phyloP scores from a whole-genome alignment of 192 early-diverging fungal species.

The Rhizophagus prolifer region DNA sequence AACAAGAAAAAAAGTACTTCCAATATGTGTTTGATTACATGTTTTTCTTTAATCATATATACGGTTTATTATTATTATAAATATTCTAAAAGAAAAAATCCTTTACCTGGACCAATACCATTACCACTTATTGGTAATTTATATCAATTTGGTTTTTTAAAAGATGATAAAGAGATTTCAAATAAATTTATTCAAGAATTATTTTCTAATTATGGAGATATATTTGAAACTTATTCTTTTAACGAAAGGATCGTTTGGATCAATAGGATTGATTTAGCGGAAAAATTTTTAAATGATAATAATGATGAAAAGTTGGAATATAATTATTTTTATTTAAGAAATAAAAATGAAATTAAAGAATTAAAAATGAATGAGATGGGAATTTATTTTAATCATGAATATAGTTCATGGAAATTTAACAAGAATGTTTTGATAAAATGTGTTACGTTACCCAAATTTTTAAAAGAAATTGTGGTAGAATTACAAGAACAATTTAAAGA shows the following conservation, averaged over 20 bases:
- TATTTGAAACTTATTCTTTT: neutral
- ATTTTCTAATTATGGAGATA: neutral
- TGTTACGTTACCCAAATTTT: neutral
- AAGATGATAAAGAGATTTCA: neutral
- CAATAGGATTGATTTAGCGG: neutral
- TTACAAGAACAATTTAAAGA: neutral
- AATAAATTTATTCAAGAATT: neutral
- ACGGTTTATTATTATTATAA: neutral
- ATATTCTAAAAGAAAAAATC: neutral
- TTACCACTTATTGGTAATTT: neutral
- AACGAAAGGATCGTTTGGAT: neutral
- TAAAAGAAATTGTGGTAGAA: neutral
- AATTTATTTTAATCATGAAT: neutral
- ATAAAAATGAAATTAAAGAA: neutral
- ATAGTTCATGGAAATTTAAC: neutral
- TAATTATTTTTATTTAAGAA: neutral
- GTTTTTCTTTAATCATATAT: neutral
- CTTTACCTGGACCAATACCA: neutral
- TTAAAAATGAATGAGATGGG: neutral
- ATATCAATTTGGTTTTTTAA: neutral
- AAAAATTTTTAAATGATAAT: conserved; percentile 1
- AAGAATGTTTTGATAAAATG: neutral
- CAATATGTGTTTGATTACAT: neutral
- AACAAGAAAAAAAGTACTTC: neutral
- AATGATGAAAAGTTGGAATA: neutral